Evolutionary conservation across 169 alveolate genomes (phyloP).

Genomic region (Blepharisma undulans): DNA sequence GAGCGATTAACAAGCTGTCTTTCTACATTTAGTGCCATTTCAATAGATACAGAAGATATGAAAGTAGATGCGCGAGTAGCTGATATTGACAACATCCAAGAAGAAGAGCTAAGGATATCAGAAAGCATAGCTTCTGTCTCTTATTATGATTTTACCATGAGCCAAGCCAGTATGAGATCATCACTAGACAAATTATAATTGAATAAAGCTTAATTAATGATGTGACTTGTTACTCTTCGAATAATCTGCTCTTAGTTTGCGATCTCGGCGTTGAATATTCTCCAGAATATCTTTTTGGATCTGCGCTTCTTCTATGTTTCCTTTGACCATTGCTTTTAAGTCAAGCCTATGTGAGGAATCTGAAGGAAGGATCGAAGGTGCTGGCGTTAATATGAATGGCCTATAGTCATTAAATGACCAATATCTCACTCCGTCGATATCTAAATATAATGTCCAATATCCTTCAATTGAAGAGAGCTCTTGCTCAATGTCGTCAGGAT

Average conservation of each 20-base stretch:
- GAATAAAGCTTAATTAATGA: not conserved
- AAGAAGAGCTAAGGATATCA: not conserved
- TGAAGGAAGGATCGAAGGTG: not conserved
- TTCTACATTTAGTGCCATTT: not conserved
- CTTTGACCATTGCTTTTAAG: constrained; percentile 4
- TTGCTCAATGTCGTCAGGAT: constrained; percentile 1
- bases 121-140: not conserved
- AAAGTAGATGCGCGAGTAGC: not conserved
- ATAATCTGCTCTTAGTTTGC: not conserved
- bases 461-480: constrained; percentile 18
- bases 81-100: not conserved
- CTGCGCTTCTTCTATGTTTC: constrained; percentile 27
- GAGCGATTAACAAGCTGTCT: not conserved
- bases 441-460: constrained; percentile 12
- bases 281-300: constrained; percentile 26
- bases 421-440: not conserved
- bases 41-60: not conserved
- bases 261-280: constrained; percentile 26
- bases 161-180: not conserved
- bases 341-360: constrained; percentile 12
- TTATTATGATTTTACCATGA: not conserved
- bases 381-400: not conserved
- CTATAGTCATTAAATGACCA: constrained; percentile 18
- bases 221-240: not conserved
- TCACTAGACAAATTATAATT: not conserved